phyloP scores from a whole-genome alignment of 345 rosid genomes.

The Gossypium stocksii region DNA sequence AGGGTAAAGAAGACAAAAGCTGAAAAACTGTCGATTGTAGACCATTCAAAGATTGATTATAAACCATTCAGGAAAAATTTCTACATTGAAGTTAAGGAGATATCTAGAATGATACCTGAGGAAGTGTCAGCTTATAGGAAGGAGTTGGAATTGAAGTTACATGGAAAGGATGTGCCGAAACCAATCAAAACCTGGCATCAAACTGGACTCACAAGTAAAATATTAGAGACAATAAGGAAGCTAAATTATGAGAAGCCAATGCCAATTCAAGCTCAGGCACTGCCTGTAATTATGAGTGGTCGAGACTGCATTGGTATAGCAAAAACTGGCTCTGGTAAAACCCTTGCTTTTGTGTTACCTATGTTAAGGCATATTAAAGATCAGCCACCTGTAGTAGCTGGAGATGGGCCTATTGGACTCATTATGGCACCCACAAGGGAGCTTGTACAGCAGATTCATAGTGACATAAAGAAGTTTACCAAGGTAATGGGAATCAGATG shows the following conservation, averaged over 20 bases:
- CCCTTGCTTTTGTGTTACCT: constrained; percentile 93
- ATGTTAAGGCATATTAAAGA: constrained; percentile 98
- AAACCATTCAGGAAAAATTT: constrained; percentile 74
- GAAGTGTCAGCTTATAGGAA: constrained; percentile 80
- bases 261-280: constrained; percentile 97
- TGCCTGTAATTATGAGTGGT: constrained; percentile 92
- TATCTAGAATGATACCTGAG: constrained; percentile 69
- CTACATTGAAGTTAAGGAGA: constrained; percentile 88
- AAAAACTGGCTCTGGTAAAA: constrained; percentile 96
- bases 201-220: constrained; percentile 80
- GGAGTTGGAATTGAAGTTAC: constrained; percentile 82
- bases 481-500: constrained; percentile 72
- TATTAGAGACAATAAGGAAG: constrained; percentile 84
- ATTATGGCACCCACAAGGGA: constrained; percentile 99
- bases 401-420: constrained; percentile 93
- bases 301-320: constrained; percentile 98
- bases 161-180: constrained; percentile 91
- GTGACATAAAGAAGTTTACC: constrained; percentile 80
- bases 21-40: constrained; percentile 84
- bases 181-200: constrained; percentile 94
- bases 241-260: constrained; percentile 84
- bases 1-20: constrained; percentile 98
- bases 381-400: constrained; percentile 92
- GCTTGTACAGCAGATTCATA: constrained; percentile 97
- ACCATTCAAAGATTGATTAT: constrained; percentile 89